Conservation (phyloP, 2,329 filamentous ascomycete species). For the Trichophyton equinum region DNA sequence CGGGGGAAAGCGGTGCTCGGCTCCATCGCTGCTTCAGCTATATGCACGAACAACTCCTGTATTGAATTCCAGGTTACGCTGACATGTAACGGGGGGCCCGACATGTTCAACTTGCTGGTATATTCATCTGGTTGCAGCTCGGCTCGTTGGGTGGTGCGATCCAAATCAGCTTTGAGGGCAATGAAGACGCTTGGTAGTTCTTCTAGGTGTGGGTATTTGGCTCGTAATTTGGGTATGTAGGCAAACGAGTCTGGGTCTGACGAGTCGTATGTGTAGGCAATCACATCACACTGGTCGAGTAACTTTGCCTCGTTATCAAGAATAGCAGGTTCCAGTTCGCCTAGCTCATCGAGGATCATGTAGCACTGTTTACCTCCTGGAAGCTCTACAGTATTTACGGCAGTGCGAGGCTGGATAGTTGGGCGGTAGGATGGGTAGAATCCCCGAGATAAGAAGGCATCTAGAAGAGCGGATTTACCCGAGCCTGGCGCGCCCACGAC, state of each 20-base stretch:
- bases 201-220: conserved; percentile 69
- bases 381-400: conserved; percentile 92
- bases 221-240: conserved; percentile 71
- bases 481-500: conserved; percentile 73
- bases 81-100: conserved; percentile 72
- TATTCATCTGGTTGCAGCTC: conserved; percentile 88
- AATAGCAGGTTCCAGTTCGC: conserved; percentile 88
- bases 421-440: conserved; percentile 77
- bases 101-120: conserved; percentile 73
- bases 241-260: conserved; percentile 92
- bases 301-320: conserved; percentile 77
- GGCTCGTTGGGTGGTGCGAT: conserved; percentile 91
- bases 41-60: conserved; percentile 78
- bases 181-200: conserved; percentile 86
- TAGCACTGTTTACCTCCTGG: conserved; percentile 96
- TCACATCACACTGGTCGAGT: conserved; percentile 78
- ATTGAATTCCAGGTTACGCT: conserved; percentile 92
- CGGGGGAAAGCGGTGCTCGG: conserved; percentile 82
- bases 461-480: conserved; percentile 82
- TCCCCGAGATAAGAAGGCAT: conserved; percentile 79
- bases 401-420: conserved; percentile 85
- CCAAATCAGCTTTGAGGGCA: conserved; percentile 85
- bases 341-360: conserved; percentile 86
- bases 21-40: conserved; percentile 84
- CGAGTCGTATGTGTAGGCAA: conserved; percentile 94